A percentile compares a stretch with the other conserved stretches of the same genome.
These are phyloP conservation scores for Ophiostoma novo-ulmi DNA, from an alignment of 2,329 filamentous ascomycete species.

Conservation along the genomic window DNA sequence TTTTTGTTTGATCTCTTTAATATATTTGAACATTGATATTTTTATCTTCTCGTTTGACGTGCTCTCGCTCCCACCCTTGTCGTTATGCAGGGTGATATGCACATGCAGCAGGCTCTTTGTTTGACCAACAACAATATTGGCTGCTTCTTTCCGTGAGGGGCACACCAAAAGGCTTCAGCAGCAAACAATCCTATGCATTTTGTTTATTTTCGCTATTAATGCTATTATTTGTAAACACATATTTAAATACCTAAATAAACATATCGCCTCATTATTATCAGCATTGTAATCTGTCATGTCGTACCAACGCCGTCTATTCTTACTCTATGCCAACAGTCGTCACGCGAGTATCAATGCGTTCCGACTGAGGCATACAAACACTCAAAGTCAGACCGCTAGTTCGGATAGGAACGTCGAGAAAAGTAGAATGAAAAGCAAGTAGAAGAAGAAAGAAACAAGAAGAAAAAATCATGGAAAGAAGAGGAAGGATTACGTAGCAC, in stretches of 20 bases:
- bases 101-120: not conserved
- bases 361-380: not conserved
- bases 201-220: not conserved
- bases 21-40: not conserved
- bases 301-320: slow-evolving; percentile 3
- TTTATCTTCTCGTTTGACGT: too few relatives aligned
- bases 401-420: not conserved
- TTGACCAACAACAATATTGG: slow-evolving; percentile 5
- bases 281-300: not conserved
- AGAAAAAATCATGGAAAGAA: not conserved
- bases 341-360: not conserved
- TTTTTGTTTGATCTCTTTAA: not conserved
- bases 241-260: not conserved
- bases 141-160: not conserved
- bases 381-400: not conserved
- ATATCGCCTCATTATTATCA: not conserved
- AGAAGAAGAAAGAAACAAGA: not conserved
- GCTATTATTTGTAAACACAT: not conserved
- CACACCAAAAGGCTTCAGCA: not conserved
- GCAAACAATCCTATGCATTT: too few relatives aligned
- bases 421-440: not conserved
- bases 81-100: not conserved
- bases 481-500: not conserved
- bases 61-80: not conserved
- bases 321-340: not conserved